phyloP scores from a whole-genome alignment of 352 stramenopile genomes.

The Globisporangium irregulare region DNA sequence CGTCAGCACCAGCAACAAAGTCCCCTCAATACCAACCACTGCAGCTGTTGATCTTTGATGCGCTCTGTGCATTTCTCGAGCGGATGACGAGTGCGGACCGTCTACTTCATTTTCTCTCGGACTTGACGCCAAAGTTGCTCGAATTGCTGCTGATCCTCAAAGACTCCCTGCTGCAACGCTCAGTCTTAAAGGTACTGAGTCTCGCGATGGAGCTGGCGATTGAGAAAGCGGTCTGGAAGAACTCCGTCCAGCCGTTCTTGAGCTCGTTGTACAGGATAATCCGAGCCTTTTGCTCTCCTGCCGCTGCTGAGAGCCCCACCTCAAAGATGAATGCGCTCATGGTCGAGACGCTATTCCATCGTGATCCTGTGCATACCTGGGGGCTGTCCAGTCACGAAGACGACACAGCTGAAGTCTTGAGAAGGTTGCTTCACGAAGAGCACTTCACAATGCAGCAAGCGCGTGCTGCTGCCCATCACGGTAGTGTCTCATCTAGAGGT shows the following conservation, averaged over 20 bases:
- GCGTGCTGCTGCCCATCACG: not conserved
- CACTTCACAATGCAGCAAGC: not conserved
- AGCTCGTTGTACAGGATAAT: conserved; percentile 14
- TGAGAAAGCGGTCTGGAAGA: conserved; percentile 18
- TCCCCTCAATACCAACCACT: not conserved
- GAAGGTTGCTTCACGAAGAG: conserved; percentile 13
- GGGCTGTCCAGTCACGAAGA: not conserved
- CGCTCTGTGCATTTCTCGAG: conserved; percentile 12
- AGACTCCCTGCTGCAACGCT: not conserved
- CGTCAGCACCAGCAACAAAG: not conserved
- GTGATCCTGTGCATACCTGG: not conserved
- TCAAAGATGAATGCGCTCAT: conserved; percentile 16
- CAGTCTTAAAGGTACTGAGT: conserved; percentile 8
- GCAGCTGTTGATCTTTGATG: conserved; percentile 15
- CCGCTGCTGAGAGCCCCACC: not conserved
- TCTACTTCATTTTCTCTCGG: conserved; percentile 11
- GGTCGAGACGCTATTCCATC: conserved; percentile 7
- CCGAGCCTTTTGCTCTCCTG: conserved; percentile 3
- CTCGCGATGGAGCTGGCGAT: conserved; percentile 14
- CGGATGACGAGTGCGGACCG: conserved; percentile 19
- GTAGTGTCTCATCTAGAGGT: not conserved
- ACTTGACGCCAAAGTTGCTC: conserved; percentile 9
- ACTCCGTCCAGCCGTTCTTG: conserved; percentile 13
- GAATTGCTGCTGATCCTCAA: not conserved
- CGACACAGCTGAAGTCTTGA: not conserved